Evolutionary conservation across 2,329 filamentous ascomycete species (phyloP).

Genomic region (Epichloe brachyelytri): DNA sequence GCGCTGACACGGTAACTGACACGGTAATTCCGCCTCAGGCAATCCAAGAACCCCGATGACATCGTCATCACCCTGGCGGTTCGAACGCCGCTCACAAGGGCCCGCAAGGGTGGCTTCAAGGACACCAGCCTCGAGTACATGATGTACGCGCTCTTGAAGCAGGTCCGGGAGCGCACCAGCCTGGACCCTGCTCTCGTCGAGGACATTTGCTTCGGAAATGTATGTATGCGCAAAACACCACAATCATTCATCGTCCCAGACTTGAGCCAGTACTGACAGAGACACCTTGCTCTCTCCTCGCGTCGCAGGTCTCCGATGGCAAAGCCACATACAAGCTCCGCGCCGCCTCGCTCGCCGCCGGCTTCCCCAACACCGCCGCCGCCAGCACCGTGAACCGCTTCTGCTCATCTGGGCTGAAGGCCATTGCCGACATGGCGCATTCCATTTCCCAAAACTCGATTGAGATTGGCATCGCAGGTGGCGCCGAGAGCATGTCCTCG

Average conservation of each 20-base stretch:
- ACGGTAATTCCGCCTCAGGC: slow-evolving; percentile 36
- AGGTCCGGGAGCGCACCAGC: slow-evolving; percentile 57
- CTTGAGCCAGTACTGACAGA: background rate
- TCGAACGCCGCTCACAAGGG: slow-evolving; percentile 82
- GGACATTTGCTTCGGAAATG: slow-evolving; percentile 88
- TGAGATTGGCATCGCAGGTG: slow-evolving; percentile 74
- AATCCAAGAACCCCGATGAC: slow-evolving; percentile 88
- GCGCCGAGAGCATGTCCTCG: slow-evolving; percentile 80
- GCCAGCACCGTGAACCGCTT: slow-evolving; percentile 85
- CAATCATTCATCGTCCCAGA: background rate
- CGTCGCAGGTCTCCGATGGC: slow-evolving; percentile 56
- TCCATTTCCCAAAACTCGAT: slow-evolving; percentile 71
- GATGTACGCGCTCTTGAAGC: slow-evolving; percentile 68
- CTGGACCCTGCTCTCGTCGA: slow-evolving; percentile 72
- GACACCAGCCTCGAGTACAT: slow-evolving; percentile 84
- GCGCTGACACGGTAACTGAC: background rate
- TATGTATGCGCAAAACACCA: slow-evolving; percentile 44
- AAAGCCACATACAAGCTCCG: slow-evolving; percentile 88
- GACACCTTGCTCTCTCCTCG: background rate
- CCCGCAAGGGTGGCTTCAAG: slow-evolving; percentile 85
- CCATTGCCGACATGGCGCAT: slow-evolving; percentile 87
- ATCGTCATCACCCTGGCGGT: slow-evolving; percentile 89
- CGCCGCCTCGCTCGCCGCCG: slow-evolving; percentile 77
- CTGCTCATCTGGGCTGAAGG: slow-evolving; percentile 93
- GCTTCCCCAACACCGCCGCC: slow-evolving; percentile 80